These are phyloP conservation scores for Agapanthus africanus DNA, from an alignment of 106 monocot genomes.

Conservation along the genomic window DNA sequence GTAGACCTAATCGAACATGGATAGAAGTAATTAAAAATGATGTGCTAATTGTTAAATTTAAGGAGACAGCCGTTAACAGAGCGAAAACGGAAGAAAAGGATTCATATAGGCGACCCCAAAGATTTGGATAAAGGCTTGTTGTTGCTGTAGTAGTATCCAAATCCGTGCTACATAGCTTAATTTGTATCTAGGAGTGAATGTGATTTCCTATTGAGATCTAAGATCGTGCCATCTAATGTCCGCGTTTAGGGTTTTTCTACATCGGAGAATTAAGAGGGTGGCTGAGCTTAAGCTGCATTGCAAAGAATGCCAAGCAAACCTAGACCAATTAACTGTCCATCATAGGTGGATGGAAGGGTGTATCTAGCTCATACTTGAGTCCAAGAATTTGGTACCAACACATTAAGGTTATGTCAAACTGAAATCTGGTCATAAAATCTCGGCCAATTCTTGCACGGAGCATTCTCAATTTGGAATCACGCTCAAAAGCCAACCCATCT, in stretches of 20 bases:
- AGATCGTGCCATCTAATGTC: background rate
- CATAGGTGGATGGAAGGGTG: background rate
- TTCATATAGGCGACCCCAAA: too few relatives aligned
- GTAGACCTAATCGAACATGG: too few relatives aligned
- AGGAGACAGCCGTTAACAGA: too few relatives aligned
- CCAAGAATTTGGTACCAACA: background rate
- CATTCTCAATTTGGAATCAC: background rate
- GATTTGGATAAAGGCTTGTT: too few relatives aligned
- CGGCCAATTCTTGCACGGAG: background rate
- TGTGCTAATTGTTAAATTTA: too few relatives aligned
- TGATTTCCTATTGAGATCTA: background rate
- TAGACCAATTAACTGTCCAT: background rate
- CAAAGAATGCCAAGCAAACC: background rate
- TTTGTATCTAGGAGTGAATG: background rate
- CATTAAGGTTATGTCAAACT: background rate
- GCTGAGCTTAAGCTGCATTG: background rate
- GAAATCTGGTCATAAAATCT: background rate
- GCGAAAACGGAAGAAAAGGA: too few relatives aligned
- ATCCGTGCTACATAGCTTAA: too few relatives aligned
- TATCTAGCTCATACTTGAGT: background rate
- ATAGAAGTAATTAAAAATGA: too few relatives aligned
- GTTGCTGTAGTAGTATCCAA: too few relatives aligned
- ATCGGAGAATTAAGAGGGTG: background rate
- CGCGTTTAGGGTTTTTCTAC: background rate
- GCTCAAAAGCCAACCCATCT: background rate